A percentile compares a stretch with the other conserved stretches of the same genome.
These are phyloP conservation scores for Metschnikowia bowlesiae DNA, from an alignment of 805 yeast species.

Conservation along the genomic window DNA sequence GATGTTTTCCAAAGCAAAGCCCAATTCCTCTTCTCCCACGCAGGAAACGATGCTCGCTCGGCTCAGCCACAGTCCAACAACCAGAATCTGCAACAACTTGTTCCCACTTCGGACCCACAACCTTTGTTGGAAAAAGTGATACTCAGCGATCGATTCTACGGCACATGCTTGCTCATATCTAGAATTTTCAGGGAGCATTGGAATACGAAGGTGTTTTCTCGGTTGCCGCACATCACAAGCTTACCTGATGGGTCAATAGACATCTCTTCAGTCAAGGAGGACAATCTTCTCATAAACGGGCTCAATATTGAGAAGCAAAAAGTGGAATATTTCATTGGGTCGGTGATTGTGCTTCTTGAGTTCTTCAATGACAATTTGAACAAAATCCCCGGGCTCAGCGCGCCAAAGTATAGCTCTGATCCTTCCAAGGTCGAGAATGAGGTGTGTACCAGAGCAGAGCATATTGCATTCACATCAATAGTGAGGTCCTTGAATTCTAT, in stretches of 20 bases:
- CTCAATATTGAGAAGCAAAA: constrained; percentile 45
- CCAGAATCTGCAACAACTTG: constrained; percentile 15
- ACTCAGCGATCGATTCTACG: constrained; percentile 87
- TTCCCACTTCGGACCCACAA: constrained; percentile 23
- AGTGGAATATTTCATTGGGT: constrained; percentile 67
- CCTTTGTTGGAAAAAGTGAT: constrained; percentile 68
- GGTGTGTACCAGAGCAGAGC: constrained; percentile 82
- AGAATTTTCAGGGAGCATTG: constrained; percentile 77
- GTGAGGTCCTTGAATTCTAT: constrained; percentile 69
- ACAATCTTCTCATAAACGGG: constrained; percentile 41
- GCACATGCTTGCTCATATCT: constrained; percentile 72
- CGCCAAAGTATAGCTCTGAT: constrained; percentile 52
- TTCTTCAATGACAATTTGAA: constrained; percentile 65
- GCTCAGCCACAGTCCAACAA: constrained; percentile 17
- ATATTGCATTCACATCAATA: constrained; percentile 77
- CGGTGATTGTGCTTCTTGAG: constrained; percentile 63
- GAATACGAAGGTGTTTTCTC: constrained; percentile 63
- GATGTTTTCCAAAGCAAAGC: constrained; percentile 45
- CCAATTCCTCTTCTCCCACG: constrained; percentile 47
- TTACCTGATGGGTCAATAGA: constrained; percentile 35
- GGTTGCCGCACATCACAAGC: constrained; percentile 39
- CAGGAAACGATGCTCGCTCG: constrained; percentile 49
- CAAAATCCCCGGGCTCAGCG: constrained; percentile 54
- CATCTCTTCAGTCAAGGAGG: constrained; percentile 38
- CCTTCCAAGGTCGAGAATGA: constrained; percentile 51